Percentiles rank a stretch among this genome's conserved stretches.
phyloP scores from a whole-genome alignment of 192 early-diverging fungal genomes.

The Pilaira anomala region DNA sequence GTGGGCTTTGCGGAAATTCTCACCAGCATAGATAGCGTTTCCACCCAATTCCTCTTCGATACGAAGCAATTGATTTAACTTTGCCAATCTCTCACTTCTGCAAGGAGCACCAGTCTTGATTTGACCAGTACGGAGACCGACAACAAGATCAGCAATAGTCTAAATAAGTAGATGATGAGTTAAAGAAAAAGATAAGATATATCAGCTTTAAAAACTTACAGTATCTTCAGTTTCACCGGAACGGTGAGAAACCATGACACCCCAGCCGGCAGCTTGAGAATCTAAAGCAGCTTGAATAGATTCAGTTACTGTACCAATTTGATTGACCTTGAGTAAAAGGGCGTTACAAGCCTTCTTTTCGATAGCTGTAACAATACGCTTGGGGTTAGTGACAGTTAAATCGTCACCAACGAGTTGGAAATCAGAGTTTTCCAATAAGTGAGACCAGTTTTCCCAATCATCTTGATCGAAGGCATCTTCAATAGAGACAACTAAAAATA shows the following conservation, averaged over 20 bases:
- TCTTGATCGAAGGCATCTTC: conserved; percentile 99
- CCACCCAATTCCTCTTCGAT: conserved; percentile 97
- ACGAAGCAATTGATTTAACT: conserved; percentile 98
- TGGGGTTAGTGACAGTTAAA: conserved; percentile 97
- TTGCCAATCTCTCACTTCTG: conserved; percentile 94
- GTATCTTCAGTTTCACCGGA: conserved; percentile 99
- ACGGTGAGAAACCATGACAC: conserved; percentile 99
- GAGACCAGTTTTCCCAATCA: conserved; percentile 91
- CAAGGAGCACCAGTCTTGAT: conserved; percentile 99
- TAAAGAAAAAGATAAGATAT: no score
- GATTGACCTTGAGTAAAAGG: conserved; percentile 97
- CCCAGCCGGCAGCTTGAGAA: conserved; percentile 90
- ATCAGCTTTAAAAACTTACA: no score
- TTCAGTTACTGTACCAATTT: conserved; percentile 97
- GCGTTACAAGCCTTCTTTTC: conserved; percentile 94
- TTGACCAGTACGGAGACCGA: conserved; percentile 92
- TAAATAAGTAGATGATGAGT: background rate
- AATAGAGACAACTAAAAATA: conserved; percentile 73
- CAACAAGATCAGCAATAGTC: conserved; percentile 94
- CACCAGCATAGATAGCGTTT: conserved; percentile 91
- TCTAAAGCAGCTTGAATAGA: conserved; percentile 80
- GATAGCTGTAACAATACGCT: conserved; percentile 83
- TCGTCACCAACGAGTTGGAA: conserved; percentile 81
- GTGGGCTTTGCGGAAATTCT: conserved; percentile 80
- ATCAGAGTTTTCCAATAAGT: conserved; percentile 54